Evolutionary conservation across 495 filamentous ascomycete species (phyloP), one percentile per base, ranked within the genome.

Genomic region (Sabuloglossum arenarium): DNA sequence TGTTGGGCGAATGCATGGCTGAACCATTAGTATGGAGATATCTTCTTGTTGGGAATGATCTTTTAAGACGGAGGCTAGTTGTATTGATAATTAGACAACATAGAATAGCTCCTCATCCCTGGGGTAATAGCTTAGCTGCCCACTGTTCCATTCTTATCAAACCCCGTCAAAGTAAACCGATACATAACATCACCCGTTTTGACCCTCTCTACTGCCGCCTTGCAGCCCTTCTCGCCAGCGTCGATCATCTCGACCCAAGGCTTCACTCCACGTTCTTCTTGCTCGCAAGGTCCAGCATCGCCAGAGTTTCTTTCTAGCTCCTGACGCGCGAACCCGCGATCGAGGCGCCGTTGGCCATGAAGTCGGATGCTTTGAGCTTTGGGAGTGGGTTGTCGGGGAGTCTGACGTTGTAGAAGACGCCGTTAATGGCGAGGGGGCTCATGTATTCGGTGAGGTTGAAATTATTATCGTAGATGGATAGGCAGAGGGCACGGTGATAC

Each of bases 301-400:
- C 75, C 54, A 87, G 61, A 74, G 85, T 84, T 78, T 95, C 88
- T 28, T 74, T 74, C 11, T 88, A 70, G 62, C 80, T 85, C 11
- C 88, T 87, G 60, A 95, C 74, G 65, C 94, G 88, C 59, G 79
- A 86, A 24, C 81, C 83, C 12, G 84, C 81, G 56, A 94, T 83
- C 60, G 85, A 77, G 62, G 82, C 83, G 45, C 88, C 88, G 61
- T 87, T 90, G 45, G 65, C 65, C 53, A 85, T 72, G 61, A 95
- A 79, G 55, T 79, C 82, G 72, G 86, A 84, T 37, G 83, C 83
- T 69, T 78, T 81, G 57, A 95, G 75, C 54, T 74, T 69, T 45
- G 85, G 79, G 1, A 86, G 75, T n/a, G 81, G 78, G 39, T 82
- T 79, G 63, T 94, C 87, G 1, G 88, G 88, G 59, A 94, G 69